Base-by-base conservation (phyloP, 140 eudicot genomes). In the Ambrosia hybrid region DNA sequence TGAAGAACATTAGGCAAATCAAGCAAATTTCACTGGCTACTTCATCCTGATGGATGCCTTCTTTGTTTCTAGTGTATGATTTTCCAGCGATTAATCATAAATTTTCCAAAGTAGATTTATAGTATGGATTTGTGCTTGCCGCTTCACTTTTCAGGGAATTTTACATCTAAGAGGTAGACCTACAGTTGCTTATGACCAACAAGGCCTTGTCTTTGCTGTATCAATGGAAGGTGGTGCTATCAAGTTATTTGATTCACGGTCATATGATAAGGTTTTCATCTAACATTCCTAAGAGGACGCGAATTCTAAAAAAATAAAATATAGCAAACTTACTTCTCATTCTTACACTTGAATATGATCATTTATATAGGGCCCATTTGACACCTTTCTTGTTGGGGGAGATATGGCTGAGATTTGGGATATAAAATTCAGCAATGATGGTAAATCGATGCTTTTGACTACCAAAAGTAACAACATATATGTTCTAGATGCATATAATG, bases 151-250 rank as follows among this genome's bases (percentile, higher is more conserved):
- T 76, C 93, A 93, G 98, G 98, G 98, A 67, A 81, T 93, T 65
- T 56, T 93, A 62, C 93, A 84, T 65, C 81, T 93, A 37, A 78
- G 97, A 74, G 98, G 98, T 76, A 88, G 97, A 78, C 98, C 97
- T 71, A 79, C 96, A 21, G 98, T 93, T 78, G 96, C 98, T 74
- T 93, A 89, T 82, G 97, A 90, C 73, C 98, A 93, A 76, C 98
- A 93, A 84, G 98, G 97, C 48, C 96, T 93, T 69, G 97, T 93
- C 48, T 93, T 93, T 90, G 98, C 96, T 3, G 98, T 93, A 78
- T 89, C 97, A 45, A 93, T 93, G 98, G 98, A 93, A 87, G 98
- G 98, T 65, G 97, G 98, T 73, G 98, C 96, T 76, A 82, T 93
- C 74, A 93, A 89, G 76, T 65, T 93, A 72, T 93, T 93, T 65